Conservation (phyloP, 148 eudicot species). For the Spergularia bocconei region DNA sequence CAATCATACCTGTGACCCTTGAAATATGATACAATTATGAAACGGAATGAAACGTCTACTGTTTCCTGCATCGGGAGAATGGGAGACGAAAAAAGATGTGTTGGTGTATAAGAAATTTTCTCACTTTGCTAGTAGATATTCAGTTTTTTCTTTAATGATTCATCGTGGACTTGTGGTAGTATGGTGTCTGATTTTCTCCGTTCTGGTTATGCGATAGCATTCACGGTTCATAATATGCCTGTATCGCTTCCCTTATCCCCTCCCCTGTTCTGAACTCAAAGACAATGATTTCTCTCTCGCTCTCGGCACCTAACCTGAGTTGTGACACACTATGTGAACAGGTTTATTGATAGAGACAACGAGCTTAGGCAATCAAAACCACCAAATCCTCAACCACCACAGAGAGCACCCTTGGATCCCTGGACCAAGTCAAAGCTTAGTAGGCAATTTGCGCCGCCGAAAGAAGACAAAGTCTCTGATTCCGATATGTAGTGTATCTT, state of each 20-base stretch:
- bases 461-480: slow-evolving; percentile 66
- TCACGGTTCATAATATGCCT: too few species aligned
- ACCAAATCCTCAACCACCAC: slow-evolving; percentile 70
- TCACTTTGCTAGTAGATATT: background rate
- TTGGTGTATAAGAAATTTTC: too few species aligned
- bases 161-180: background rate
- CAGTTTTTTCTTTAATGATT: background rate
- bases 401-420: slow-evolving; percentile 76
- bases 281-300: background rate
- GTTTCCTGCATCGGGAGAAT: too few species aligned
- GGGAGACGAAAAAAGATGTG: background rate
- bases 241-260: background rate
- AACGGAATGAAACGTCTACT: too few species aligned
- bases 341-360: slow-evolving; percentile 84
- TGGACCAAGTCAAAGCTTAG: slow-evolving; percentile 85
- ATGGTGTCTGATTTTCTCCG: background rate
- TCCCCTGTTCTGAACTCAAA: background rate
- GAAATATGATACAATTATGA: too few species aligned
- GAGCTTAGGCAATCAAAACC: slow-evolving; percentile 93
- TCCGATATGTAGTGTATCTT: slow-evolving; percentile 35
- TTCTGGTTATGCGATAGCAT: background rate
- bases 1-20: too few species aligned
- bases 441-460: slow-evolving; percentile 77
- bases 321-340: slow-evolving; percentile 24
- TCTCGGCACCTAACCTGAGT: background rate